Percentiles rank a stretch among this genome's conserved stretches.
These are phyloP conservation scores for Hsuehochloa calcarea DNA, from an alignment of 176 grass and related monocot species.

Conservation along the genomic window DNA sequence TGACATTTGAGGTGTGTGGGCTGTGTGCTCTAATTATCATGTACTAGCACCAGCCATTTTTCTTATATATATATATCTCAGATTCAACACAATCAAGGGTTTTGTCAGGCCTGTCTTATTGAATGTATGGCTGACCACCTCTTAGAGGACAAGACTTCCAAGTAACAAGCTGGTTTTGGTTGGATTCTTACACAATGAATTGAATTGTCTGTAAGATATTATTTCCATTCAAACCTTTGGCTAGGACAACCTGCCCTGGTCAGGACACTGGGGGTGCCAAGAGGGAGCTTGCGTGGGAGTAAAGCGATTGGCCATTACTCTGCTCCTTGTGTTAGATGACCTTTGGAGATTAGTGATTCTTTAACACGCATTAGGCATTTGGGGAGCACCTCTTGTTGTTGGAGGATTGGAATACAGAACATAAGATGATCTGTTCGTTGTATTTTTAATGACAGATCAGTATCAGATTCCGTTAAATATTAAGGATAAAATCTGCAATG, in stretches of 20 bases:
- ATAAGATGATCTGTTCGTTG: conserved; percentile 18
- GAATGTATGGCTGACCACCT: conserved; percentile 33
- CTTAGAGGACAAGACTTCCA: conserved; percentile 29
- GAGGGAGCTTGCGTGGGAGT: conserved; percentile 30
- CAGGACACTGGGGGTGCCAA: not conserved
- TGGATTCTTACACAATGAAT: conserved; percentile 35
- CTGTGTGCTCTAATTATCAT: conserved; percentile 49
- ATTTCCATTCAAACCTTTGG: conserved; percentile 38
- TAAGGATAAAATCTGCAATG: conserved; percentile 41
- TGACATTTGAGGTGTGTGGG: conserved; percentile 41
- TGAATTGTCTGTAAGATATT: conserved; percentile 41
- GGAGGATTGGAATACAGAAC: conserved; percentile 31
- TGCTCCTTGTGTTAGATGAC: conserved; percentile 22
- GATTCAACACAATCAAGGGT: conserved; percentile 56
- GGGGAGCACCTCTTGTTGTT: conserved; percentile 41
- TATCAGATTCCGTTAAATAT: conserved; percentile 53
- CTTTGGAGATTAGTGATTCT: conserved; percentile 13
- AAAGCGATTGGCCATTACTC: conserved; percentile 31
- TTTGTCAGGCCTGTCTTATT: conserved; percentile 47
- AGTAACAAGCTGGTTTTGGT: conserved; percentile 49
- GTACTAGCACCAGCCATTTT: conserved; percentile 37
- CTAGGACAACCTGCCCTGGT: conserved; percentile 41
- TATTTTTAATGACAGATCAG: conserved; percentile 44
- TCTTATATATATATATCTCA: conserved; percentile 34
- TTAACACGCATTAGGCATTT: conserved; percentile 42